Evolutionary conservation across 345 rosid genomes (phyloP), one percentile per base, ranked within the genome.

Genomic region (Hypericum androsaemum): DNA sequence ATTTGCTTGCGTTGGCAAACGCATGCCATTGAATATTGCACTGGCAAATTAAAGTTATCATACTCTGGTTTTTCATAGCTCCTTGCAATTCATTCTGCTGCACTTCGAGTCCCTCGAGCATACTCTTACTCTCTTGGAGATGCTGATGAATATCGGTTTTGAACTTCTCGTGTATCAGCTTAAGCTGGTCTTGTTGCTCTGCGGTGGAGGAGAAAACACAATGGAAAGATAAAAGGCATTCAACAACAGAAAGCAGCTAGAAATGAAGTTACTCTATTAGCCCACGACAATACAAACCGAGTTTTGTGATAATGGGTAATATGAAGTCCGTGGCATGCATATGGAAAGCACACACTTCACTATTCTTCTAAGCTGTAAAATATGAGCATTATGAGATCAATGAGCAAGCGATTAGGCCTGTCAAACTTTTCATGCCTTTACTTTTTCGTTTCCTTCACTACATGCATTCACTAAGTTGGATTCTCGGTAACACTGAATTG

Each of bases 11-110:
- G n/a, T n/a, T n/a, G n/a, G n/a, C n/a, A n/a, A n/a, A n/a, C n/a
- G n/a, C n/a, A n/a, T n/a, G n/a, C n/a, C n/a, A n/a, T 22, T 22
- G 32, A 1, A 22, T 22, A 22, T 22, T 41, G 39, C 52, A 50
- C 17, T 40, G 58, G 37, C 14, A 48, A 56, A 58, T 22, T 22
- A 22, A 22, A 54, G 47, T 16, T 52, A 16, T n/a, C 81, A 35
- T 84, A 90, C 99, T 83, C 80, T 83, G 94, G 71, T 76, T 83
- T 65, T 88, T 87, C 66, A 76, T 48, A 37, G 68, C 59, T 73
- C 77, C 87, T 56, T 76, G 80, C 56, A 88, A 41, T 46, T 88
- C 94, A 61, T 41, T 66, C 50, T 88, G 80, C 69, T 82, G 53
- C 65, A 62, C 66, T 54, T 79, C 90, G 43, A 88, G 78, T 66